Evolutionary conservation across 305 asterid genomes (phyloP), one percentile per base, ranked within the genome.

Genomic region (Petunia hybrid): DNA sequence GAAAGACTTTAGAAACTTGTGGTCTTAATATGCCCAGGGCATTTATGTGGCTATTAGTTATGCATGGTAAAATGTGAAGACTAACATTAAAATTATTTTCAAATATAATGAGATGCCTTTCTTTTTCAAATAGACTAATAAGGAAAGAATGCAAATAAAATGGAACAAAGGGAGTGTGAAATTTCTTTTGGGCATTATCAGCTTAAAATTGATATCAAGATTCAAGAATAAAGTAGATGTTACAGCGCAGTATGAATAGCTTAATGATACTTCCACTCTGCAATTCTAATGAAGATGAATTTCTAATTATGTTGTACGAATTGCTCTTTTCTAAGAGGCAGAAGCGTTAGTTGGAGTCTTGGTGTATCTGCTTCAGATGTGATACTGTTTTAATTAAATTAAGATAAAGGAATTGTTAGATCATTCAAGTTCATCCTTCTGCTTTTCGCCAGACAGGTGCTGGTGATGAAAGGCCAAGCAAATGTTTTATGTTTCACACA

Each of bases 241-340:
- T 22, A 0, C 31, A 22, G 31, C 78, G 1, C 12, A 73, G 43
- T 46, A 48, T 71, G 61, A 35, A 22, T 71, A 46, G 46, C 63
- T 45, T 73, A 73, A 71, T 73, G n/a, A 36, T 73, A 8, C 36
- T 46, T 57, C 60, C 35, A 36, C 59, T 70, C 77, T 70, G 77
- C 22, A 70, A 31, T 31, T 70, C 42, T 9, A 10, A 60, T 31
- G 53, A 1, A 16, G 59, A 69, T 2, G 45, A 8, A 22, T 9
- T 10, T 46, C 60, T 22, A 22, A 6, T 8, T 2, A 69, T 69
- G 9, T 69, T 22, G 6, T 43, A 69, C 22, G 76, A 5, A 69
- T 43, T 69, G 9, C 35, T 14, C 22, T 5, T 16, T 46, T 46
- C 5, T 9, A 22, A 22, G 31, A 22, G 31, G 31, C 31, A 22